phyloP scores from a whole-genome alignment of 2,329 filamentous ascomycete species.

The Trichoderma koningiopsis region DNA sequence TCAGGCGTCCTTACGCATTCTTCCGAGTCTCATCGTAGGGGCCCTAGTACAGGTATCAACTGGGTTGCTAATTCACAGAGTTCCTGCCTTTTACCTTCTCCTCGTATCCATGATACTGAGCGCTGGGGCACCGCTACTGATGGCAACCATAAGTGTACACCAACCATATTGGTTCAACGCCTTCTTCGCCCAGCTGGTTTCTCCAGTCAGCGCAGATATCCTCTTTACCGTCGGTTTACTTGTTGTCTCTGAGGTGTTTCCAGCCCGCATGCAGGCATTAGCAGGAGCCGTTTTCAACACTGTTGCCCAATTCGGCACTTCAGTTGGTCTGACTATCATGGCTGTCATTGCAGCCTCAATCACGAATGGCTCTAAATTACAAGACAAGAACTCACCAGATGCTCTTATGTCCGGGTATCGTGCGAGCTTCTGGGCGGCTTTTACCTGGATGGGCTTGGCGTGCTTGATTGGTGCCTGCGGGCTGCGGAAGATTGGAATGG shows the following conservation, averaged over 20 bases:
- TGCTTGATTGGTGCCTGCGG: slow-evolving; percentile 40
- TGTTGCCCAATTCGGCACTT: slow-evolving; percentile 58
- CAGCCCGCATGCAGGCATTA: slow-evolving; percentile 55
- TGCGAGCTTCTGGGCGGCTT: slow-evolving; percentile 56
- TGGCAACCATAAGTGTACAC: slow-evolving; percentile 52
- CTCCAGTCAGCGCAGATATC: slow-evolving; percentile 49
- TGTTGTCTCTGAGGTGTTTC: slow-evolving; percentile 57
- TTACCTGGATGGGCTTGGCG: slow-evolving; percentile 46
- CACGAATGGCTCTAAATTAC: slow-evolving; percentile 41
- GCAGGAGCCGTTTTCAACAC: slow-evolving; percentile 64
- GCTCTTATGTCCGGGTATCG: slow-evolving; percentile 54
- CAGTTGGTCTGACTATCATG: slow-evolving; percentile 54
- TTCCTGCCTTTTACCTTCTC: slow-evolving; percentile 43
- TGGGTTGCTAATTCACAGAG: slow-evolving; percentile 44
- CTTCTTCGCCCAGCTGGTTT: slow-evolving; percentile 49
- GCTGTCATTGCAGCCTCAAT: slow-evolving; percentile 51
- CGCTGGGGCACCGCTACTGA: slow-evolving; percentile 52
- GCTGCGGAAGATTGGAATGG: slow-evolving; percentile 48
- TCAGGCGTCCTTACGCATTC: slow-evolving; percentile 50
- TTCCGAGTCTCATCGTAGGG: slow-evolving; percentile 51
- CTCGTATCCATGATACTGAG: slow-evolving; percentile 48
- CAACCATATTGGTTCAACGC: slow-evolving; percentile 55
- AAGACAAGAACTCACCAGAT: slow-evolving; percentile 27
- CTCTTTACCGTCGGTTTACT: slow-evolving; percentile 59
- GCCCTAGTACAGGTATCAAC: slow-evolving; percentile 46